These are phyloP conservation scores for Plectosphaerella cucumerina DNA, from an alignment of 2,329 filamentous ascomycete genomes.

Conservation along the genomic window DNA sequence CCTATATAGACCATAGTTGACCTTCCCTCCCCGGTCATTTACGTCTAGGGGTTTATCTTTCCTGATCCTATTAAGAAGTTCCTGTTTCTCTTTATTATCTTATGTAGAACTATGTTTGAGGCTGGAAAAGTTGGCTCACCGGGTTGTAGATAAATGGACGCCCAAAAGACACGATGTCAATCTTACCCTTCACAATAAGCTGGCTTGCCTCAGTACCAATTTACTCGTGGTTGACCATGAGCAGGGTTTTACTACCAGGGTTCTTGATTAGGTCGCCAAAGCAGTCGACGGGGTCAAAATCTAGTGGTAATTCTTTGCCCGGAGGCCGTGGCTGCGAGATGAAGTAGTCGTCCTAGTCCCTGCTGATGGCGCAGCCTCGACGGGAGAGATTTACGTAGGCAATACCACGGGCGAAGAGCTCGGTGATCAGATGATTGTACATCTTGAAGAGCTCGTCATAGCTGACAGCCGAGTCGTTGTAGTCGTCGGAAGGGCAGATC, in stretches of 20 bases:
- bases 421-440: slow-evolving; percentile 42
- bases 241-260: background rate
- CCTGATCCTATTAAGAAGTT: background rate
- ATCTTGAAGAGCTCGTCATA: slow-evolving; percentile 3
- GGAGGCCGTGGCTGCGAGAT: background rate
- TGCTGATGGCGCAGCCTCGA: background rate
- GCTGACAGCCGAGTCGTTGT: slow-evolving; percentile 37
- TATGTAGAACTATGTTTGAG: too few relatives aligned
- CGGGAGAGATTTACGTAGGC: slow-evolving; percentile 41
- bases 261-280: slow-evolving; percentile 6
- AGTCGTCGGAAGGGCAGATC: slow-evolving; percentile 41
- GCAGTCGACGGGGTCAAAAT: slow-evolving; percentile 4
- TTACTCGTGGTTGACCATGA: slow-evolving; percentile 6
- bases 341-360: background rate
- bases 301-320: background rate
- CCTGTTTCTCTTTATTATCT: background rate
- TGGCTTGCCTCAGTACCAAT: slow-evolving; percentile 5
- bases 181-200: background rate
- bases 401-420: slow-evolving; percentile 39
- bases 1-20: slow-evolving; percentile 1
- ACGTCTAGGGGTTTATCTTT: background rate
- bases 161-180: slow-evolving; percentile 6
- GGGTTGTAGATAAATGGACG: slow-evolving; percentile 8
- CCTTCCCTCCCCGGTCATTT: background rate
- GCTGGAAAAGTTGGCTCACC: background rate